phyloP scores from a whole-genome alignment of 2,329 filamentous ascomycete species.

The Colletotrichum viniferum region DNA sequence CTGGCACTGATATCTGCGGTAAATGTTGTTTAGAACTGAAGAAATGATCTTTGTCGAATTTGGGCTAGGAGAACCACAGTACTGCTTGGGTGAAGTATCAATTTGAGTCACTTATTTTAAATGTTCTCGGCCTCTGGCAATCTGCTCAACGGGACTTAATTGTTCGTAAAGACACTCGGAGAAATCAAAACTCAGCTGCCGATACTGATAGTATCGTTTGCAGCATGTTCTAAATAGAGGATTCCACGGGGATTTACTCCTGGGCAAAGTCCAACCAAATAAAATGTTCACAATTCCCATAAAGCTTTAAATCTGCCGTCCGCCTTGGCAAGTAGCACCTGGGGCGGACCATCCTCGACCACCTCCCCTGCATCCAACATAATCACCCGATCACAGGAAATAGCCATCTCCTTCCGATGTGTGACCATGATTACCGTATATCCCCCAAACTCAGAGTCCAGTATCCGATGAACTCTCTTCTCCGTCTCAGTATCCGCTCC shows the following conservation, averaged over 20 bases:
- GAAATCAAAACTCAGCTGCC: neutral
- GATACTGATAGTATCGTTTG: neutral
- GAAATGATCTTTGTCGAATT: neutral
- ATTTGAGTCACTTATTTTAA: neutral
- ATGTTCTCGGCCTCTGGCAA: rapidly evolving
- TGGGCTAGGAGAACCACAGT: neutral
- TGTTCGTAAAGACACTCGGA: too few relatives aligned
- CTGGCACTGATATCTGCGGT: too few relatives aligned
- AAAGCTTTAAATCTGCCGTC: neutral
- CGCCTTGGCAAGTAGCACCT: neutral
- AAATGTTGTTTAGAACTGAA: too few relatives aligned
- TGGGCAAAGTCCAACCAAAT: rapidly evolving
- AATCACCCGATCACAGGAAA: neutral
- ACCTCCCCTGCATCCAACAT: neutral
- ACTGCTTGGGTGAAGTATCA: neutral
- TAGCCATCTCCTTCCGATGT: neutral
- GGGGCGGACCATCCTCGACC: neutral
- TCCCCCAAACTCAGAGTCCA: neutral
- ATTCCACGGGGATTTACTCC: neutral
- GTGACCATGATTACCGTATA: neutral
- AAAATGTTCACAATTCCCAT: neutral
- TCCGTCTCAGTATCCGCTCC: conserved; percentile 35
- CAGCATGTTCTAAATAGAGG: neutral
- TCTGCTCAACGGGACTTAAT: neutral
- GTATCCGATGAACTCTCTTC: neutral